Percentiles rank a stretch among this genome's conserved stretches.
Conservation (phyloP, 1,284 basidiomycete genomes). For the Apiotrichum brassicae region DNA sequence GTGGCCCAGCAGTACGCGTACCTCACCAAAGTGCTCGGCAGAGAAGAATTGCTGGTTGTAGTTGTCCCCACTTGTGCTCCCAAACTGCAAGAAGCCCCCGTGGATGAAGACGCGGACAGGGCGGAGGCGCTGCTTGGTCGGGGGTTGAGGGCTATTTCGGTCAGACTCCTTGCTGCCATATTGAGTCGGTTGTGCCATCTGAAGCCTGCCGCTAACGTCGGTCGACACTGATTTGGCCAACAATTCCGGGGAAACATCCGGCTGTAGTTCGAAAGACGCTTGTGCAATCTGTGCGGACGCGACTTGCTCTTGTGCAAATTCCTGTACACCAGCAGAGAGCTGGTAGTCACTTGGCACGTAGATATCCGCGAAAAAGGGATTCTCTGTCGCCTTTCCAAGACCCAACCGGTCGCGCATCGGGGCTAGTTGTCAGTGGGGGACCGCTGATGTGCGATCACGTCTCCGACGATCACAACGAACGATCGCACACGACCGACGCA, state of each 20-base stretch:
- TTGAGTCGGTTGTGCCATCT: too few relatives aligned
- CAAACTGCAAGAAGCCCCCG: constrained; percentile 74
- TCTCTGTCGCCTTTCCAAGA: constrained; percentile 60
- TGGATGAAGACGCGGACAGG: constrained; percentile 70
- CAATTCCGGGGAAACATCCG: too few relatives aligned
- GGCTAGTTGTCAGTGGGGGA: too few relatives aligned
- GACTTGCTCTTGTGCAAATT: too few relatives aligned
- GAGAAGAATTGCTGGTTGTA: constrained; percentile 60
- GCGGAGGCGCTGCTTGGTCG: constrained; percentile 42
- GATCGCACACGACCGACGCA: too few relatives aligned
- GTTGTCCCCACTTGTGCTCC: constrained; percentile 54
- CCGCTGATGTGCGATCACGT: too few relatives aligned
- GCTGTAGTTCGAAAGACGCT: too few relatives aligned
- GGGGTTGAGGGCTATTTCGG: too few relatives aligned
- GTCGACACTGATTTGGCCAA: too few relatives aligned
- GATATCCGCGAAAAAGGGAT: constrained; percentile 70
- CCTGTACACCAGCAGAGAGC: constrained; percentile 1
- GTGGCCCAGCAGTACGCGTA: constrained; percentile 53
- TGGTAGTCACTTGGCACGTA: constrained; percentile 54
- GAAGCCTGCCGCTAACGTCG: too few relatives aligned
- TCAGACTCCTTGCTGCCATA: too few relatives aligned
- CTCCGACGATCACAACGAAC: too few relatives aligned
- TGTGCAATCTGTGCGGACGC: background rate
- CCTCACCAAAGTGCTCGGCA: constrained; percentile 57
- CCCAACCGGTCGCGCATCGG: constrained; percentile 45